Evolutionary conservation across 192 early-diverging fungal species (phyloP), one percentile per base, ranked within the genome.

Genomic region (Podila epigama): DNA sequence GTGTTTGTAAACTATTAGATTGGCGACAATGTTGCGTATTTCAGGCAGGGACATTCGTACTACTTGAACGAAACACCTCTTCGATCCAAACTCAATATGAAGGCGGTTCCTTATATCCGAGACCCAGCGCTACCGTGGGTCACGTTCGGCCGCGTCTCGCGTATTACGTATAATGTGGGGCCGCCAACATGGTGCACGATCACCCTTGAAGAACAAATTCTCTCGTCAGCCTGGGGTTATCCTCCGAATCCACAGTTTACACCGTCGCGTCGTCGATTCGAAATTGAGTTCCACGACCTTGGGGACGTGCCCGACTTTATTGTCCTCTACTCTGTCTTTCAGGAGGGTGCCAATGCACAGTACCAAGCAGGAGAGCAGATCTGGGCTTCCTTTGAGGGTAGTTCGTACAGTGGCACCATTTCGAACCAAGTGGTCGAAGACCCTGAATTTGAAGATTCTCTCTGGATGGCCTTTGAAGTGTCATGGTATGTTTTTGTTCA

Each of bases 241-340:
- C 60, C 73, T 9, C 73, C 73, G 37, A 68, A 63, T 31, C 66
- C 73, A 2, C 50, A 68, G 40, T 77, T 77, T 39, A 50, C 66
- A 15, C 60, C 73, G 1, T 77, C 73, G 3, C 51, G 73, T 20
- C 55, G 73, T 28, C 73, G 73, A 11, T 52, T 69, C 25, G 81
- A 86, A 44, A 80, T 93, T 39, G 89, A 93, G 58, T 93, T 88
- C 69, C 88, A 87, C 59, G 92, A 93, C 61, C 86, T 87, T 41
- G 90, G 89, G 10, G 88, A 86, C 34, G 81, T 83, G 16, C 90
- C 89, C 0, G 92, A 93, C 54, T 93, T 93, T 68, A 63, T 92
- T 33, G 83, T 93, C 2, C 80, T 93, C 20, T 91, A 84, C 37
- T 72, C 80, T 4, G 79, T 87, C 0, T 93, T 91, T 62, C 83